Percentiles rank a stretch among this genome's conserved stretches.
phyloP scores from a whole-genome alignment of 1,284 basidiomycete species.

The Sporisorium iseilematis-ciliati region DNA sequence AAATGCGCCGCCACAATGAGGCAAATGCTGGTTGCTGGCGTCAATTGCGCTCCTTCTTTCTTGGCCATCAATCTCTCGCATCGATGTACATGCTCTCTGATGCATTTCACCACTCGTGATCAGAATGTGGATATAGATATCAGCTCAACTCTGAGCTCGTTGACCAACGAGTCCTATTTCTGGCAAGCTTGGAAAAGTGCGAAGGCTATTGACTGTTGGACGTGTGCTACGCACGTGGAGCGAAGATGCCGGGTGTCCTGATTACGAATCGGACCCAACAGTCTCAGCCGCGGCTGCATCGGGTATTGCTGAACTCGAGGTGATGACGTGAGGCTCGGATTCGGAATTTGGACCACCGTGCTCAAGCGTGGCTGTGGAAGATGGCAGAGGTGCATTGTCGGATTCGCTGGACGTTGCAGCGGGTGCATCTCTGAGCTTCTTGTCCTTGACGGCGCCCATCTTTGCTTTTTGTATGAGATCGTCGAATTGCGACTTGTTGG shows the following conservation, averaged over 20 bases:
- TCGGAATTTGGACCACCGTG: slow-evolving; percentile 1
- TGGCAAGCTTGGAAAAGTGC: too few relatives aligned
- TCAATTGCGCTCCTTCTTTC: too few relatives aligned
- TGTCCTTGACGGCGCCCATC: slow-evolving; percentile 28
- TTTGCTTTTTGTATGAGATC: slow-evolving; percentile 38
- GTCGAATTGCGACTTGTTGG: slow-evolving; percentile 49
- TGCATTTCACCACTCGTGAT: too few relatives aligned
- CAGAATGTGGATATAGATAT: too few relatives aligned
- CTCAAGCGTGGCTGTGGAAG: background rate
- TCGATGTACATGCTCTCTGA: too few relatives aligned
- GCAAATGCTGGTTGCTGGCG: too few relatives aligned
- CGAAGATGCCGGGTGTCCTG: background rate
- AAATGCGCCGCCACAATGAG: too few relatives aligned
- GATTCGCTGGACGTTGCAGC: background rate
- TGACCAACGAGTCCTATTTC: too few relatives aligned
- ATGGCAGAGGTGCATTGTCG: background rate
- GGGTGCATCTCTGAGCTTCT: slow-evolving; percentile 18
- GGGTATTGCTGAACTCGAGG: slow-evolving; percentile 11
- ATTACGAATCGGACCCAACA: slow-evolving; percentile 1
- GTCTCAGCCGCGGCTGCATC: background rate
- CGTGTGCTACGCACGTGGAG: too few relatives aligned
- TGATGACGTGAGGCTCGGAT: slow-evolving; percentile 11
- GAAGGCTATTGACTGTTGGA: too few relatives aligned
- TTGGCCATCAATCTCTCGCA: too few relatives aligned
- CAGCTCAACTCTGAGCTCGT: too few relatives aligned